These are phyloP conservation scores for Leccinum uliginosum DNA, from an alignment of 768 basidiomycete genomes.

Conservation along the genomic window DNA sequence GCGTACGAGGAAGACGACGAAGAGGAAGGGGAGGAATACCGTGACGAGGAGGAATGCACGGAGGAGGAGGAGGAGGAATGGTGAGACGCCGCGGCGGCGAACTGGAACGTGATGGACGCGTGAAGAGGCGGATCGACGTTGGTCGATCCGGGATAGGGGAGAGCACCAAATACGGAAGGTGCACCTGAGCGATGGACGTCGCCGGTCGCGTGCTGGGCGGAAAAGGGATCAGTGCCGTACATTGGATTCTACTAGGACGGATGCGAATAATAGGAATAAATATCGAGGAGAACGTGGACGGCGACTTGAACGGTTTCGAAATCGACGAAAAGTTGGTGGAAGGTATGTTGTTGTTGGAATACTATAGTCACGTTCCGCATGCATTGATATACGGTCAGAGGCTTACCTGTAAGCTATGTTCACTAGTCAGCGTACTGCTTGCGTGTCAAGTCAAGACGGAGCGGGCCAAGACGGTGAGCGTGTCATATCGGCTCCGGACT, in stretches of 20 bases:
- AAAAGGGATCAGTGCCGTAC: slow-evolving; percentile 28
- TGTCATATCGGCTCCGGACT: neutral
- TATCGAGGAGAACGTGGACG: too few species aligned
- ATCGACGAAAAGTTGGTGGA: neutral
- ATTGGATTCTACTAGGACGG: too few species aligned
- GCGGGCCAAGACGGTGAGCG: neutral
- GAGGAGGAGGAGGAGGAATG: neutral
- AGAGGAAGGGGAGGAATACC: neutral
- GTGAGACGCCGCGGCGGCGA: neutral
- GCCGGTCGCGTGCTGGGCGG: slow-evolving; percentile 23
- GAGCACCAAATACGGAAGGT: slow-evolving; percentile 60
- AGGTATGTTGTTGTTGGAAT: neutral
- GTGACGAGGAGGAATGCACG: neutral
- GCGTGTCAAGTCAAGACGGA: neutral
- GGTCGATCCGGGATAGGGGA: slow-evolving; percentile 45
- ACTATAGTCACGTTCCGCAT: neutral
- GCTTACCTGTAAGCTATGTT: neutral
- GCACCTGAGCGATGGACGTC: slow-evolving; percentile 6
- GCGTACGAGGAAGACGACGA: neutral
- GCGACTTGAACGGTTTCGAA: too few species aligned
- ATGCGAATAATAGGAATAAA: neutral
- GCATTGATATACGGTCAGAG: neutral
- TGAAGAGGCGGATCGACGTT: slow-evolving; percentile 26
- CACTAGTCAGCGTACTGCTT: neutral
- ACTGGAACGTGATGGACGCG: slow-evolving; percentile 40